These are phyloP conservation scores for Rhodotorula sp. DNA, from an alignment of 1,284 basidiomycete species.

Conservation along the genomic window DNA sequence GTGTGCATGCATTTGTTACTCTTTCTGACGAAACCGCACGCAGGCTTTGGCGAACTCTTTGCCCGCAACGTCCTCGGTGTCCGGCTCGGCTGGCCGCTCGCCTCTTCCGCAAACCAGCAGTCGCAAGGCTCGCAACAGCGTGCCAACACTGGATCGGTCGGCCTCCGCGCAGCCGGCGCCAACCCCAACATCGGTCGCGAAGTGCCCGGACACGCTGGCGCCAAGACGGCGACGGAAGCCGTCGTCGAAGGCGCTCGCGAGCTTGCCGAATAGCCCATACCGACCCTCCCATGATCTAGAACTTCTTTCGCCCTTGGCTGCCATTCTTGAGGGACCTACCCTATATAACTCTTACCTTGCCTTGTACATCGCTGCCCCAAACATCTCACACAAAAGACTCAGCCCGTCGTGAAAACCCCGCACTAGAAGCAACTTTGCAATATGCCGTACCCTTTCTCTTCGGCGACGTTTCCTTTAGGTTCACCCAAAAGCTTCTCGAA, in stretches of 20 bases:
- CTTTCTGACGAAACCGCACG: background rate
- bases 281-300: no score
- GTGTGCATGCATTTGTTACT: background rate
- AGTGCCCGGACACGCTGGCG: slow-evolving; percentile 38
- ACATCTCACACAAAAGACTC: no score
- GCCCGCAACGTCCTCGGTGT: slow-evolving; percentile 78
- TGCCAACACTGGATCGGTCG: slow-evolving; percentile 39
- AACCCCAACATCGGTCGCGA: slow-evolving; percentile 15
- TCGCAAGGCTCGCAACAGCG: background rate
- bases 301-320: no score
- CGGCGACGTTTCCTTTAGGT: background rate
- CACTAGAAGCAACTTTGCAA: no score
- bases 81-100: slow-evolving; percentile 55
- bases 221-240: slow-evolving; percentile 40
- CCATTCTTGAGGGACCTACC: background rate
- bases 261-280: background rate
- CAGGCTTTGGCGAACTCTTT: slow-evolving; percentile 90
- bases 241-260: slow-evolving; percentile 26
- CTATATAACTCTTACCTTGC: no score
- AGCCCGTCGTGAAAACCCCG: no score
- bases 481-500: background rate
- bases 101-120: no score
- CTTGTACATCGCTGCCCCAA: no score
- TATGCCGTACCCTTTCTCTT: background rate
- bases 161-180: slow-evolving; percentile 23